These are phyloP conservation scores for Dioszegia hungarica DNA, from an alignment of 768 basidiomycete species.

Conservation along the genomic window DNA sequence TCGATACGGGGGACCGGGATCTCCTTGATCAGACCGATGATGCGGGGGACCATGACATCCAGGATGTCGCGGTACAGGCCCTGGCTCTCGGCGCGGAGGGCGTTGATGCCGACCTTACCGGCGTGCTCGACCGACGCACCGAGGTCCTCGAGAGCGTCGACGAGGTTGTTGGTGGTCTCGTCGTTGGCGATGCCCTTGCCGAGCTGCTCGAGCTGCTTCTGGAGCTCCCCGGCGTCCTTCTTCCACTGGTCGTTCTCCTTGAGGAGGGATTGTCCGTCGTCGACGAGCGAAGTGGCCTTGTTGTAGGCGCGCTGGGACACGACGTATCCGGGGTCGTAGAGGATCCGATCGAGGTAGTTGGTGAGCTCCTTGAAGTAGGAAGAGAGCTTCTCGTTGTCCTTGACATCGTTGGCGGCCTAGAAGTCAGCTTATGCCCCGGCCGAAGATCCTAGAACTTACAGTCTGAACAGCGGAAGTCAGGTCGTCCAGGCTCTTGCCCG, in stretches of 20 bases:
- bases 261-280: conserved; percentile 49
- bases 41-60: conserved; percentile 49
- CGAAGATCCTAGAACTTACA: neutral
- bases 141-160: conserved; percentile 48
- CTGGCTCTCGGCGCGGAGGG: conserved; percentile 41
- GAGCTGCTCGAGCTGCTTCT: conserved; percentile 46
- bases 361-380: conserved; percentile 48
- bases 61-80: conserved; percentile 50
- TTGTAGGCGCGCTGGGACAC: conserved; percentile 48
- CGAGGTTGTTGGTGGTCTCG: conserved; percentile 43
- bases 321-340: conserved; percentile 50
- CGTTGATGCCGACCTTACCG: conserved; percentile 46
- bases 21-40: conserved; percentile 50
- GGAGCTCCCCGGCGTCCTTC: conserved; percentile 41
- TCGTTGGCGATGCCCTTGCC: conserved; percentile 47
- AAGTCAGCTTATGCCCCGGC: neutral
- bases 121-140: conserved; percentile 44
- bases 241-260: conserved; percentile 47
- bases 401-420: conserved; percentile 45
- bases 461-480: conserved; percentile 42
- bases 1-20: conserved; percentile 51
- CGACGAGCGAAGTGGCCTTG: conserved; percentile 48
- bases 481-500: conserved; percentile 48
- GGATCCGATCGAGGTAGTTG: conserved; percentile 44
- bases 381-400: conserved; percentile 47